Conservation (phyloP, 371 early-diverging fungal genomes). For the Parasitella parasitica region DNA sequence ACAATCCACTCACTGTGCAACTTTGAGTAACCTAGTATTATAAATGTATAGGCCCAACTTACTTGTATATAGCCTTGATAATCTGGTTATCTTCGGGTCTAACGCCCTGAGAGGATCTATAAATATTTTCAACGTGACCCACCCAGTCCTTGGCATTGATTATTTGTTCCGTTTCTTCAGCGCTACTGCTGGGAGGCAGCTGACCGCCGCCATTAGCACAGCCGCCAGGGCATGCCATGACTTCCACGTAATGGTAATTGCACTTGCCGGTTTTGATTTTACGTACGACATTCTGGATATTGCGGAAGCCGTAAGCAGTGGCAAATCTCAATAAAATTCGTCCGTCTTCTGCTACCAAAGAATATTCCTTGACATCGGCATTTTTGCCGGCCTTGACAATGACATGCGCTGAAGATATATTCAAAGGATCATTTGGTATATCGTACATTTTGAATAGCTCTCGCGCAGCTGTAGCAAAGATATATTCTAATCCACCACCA, state of each 20-base stretch:
- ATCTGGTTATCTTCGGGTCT: conserved; percentile 61
- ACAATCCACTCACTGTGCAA: conserved; percentile 49
- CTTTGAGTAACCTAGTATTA: neutral
- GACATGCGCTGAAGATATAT: conserved; percentile 22
- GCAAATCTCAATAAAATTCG: conserved; percentile 73
- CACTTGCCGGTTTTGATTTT: conserved; percentile 73
- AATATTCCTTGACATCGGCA: conserved; percentile 78
- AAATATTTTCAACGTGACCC: conserved; percentile 52
- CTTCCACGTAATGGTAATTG: conserved; percentile 88
- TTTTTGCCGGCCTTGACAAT: conserved; percentile 73
- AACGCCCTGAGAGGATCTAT: conserved; percentile 46
- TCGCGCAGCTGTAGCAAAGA: conserved; percentile 79
- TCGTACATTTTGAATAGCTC: conserved; percentile 69
- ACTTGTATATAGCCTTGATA: conserved; percentile 60
- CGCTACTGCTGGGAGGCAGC: conserved; percentile 39
- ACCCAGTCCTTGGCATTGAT: conserved; percentile 69
- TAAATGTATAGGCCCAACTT: conserved; percentile 10
- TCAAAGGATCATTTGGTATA: conserved; percentile 38
- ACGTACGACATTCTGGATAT: conserved; percentile 94
- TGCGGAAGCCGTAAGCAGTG: conserved; percentile 92
- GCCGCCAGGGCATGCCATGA: conserved; percentile 96
- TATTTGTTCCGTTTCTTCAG: conserved; percentile 31
- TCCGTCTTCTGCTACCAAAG: conserved; percentile 48
- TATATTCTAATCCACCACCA: conserved; percentile 89
- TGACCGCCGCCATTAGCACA: conserved; percentile 96